Evolutionary conservation across 129 eudicot genomes (phyloP).

Genomic region (Flaveria ramosissima): DNA sequence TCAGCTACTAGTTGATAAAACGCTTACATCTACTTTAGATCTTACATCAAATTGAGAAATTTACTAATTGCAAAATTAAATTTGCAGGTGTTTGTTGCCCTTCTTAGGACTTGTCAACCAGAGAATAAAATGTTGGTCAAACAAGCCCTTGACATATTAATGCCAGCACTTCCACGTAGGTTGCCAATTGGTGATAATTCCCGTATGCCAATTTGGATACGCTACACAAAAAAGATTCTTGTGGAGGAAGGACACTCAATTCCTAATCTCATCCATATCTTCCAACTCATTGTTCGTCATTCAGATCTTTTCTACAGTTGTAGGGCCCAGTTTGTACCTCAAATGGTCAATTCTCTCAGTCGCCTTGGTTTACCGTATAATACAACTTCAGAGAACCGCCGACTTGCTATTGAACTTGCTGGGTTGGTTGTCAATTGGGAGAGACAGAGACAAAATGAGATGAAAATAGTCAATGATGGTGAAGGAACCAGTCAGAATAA

Average conservation of each 20-base stretch:
- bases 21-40: not conserved
- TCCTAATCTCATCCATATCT: constrained; percentile 94
- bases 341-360: constrained; percentile 97
- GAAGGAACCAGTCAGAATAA: constrained; percentile 56
- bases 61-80: constrained; percentile 25
- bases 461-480: constrained; percentile 55
- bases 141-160: constrained; percentile 98
- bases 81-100: constrained; percentile 94
- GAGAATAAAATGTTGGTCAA: constrained; percentile 99
- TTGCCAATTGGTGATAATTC: constrained; percentile 91
- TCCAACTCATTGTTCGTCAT: constrained; percentile 98
- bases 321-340: constrained; percentile 99
- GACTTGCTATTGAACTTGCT: constrained; percentile 98
- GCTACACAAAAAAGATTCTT: constrained; percentile 95
- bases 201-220: constrained; percentile 99
- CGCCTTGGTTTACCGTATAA: constrained; percentile 96
- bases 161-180: constrained; percentile 96
- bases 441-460: constrained; percentile 91
- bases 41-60: not conserved
- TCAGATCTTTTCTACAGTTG: constrained; percentile 98
- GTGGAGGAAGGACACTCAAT: constrained; percentile 99
- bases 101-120: constrained; percentile 94
- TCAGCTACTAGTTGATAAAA: constrained; percentile 4
- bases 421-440: constrained; percentile 99
- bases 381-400: constrained; percentile 91